Evolutionary conservation across 2,329 filamentous ascomycete species (phyloP), one percentile per base, ranked within the genome.

Genomic region (Verticillium klebahnii): DNA sequence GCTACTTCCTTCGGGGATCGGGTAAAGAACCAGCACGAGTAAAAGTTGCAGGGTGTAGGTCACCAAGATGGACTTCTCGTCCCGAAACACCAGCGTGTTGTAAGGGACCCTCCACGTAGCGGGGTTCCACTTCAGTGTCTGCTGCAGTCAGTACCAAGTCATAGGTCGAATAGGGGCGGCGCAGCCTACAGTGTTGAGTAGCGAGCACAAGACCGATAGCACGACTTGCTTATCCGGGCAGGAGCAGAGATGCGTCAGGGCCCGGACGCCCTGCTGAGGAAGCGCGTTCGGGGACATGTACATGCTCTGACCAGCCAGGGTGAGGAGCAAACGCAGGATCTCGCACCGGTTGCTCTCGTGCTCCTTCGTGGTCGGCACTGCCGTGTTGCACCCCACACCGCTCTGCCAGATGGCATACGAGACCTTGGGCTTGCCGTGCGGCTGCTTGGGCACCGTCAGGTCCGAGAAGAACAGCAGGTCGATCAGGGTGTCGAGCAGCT

Each of bases 321-420:
- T 93, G 66, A 99, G 81, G 50, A 99, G 83, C 62, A 99, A 80
- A 25, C 94, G 87, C 69, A 98, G 76, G 34, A 97, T 89, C 76
- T 99, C 95, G 67, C 90, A 93, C 63, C 95, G 87, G 75, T 97
- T 97, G 77, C 85, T 96, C 78, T 99, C 95, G 62, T 92, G 89
- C 69, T 98, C 93, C 74, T 92, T 96, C 59, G 89, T 97, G 3
- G 93, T 94, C 11, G 89, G 89, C 68, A 96, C 88, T 5, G 93
- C 87, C 17, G 90, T 91, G 74, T 97, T 96, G 80, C 94, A 98
- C 15, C 95, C 95, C 34, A 99, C 94, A 57, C 95, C 95, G 71
- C 92, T 98, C 78, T 97, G 93, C 95, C 95, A 99, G 72, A 99
- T 98, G 60, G 92, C 90, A 76, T 95, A 97, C 8, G 89, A 90